Conservation (phyloP, 1,139 yeast genomes). For the Casaregolazyma suthepensis region DNA sequence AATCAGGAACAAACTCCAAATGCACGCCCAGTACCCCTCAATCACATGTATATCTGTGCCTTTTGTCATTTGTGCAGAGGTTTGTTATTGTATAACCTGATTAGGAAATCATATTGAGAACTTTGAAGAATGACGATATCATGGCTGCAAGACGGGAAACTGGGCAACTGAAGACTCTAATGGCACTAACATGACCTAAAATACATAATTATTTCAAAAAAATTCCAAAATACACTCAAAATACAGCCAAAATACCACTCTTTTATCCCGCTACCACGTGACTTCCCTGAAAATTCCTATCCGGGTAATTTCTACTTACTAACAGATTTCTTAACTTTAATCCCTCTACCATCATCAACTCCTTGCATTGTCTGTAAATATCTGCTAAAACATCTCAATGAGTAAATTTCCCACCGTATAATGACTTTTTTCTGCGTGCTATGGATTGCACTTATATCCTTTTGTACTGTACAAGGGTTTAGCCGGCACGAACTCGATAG, state of each 20-base stretch:
- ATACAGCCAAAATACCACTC: too few relatives aligned
- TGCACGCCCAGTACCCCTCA: not conserved
- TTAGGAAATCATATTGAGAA: not conserved
- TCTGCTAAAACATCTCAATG: not conserved
- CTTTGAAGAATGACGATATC: not conserved
- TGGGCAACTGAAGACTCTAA: too few relatives aligned
- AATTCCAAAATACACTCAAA: too few relatives aligned
- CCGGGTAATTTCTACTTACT: not conserved
- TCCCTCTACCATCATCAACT: not conserved
- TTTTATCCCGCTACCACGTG: too few relatives aligned
- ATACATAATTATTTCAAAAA: too few relatives aligned
- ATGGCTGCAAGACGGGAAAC: too few relatives aligned
- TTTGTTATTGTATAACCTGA: not conserved
- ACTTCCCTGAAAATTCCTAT: not conserved
- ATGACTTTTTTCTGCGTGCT: not conserved
- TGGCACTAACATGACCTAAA: too few relatives aligned
- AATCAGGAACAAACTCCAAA: not conserved
- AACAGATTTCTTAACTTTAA: not conserved
- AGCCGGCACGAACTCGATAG: conserved; percentile 2
- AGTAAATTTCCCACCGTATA: not conserved
- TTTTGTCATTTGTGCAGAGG: not conserved
- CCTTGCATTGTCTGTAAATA: not conserved
- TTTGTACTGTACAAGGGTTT: conserved; percentile 1
- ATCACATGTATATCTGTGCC: not conserved
- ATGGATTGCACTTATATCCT: not conserved